These are phyloP conservation scores for Nicotiana undulata DNA, from an alignment of 257 asterid species.

Conservation along the genomic window DNA sequence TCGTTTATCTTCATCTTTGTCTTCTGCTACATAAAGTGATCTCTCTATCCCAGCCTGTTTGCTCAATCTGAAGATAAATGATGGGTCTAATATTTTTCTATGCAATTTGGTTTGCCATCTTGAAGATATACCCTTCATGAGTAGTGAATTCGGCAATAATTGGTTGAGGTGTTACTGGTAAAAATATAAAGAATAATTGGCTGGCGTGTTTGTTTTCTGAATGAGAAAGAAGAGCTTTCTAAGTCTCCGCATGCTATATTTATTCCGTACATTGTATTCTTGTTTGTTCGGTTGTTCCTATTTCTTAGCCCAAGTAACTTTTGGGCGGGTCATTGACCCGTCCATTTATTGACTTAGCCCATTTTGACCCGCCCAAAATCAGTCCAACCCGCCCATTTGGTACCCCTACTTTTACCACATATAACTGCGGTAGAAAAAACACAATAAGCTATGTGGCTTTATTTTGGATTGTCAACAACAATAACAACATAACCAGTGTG, in stretches of 20 bases:
- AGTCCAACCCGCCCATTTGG: too few species aligned
- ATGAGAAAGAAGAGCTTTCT: neutral
- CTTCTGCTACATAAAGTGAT: neutral
- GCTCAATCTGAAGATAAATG: too few species aligned
- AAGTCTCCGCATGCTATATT: neutral
- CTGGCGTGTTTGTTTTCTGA: neutral
- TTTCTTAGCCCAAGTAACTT: too few species aligned
- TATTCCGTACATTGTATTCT: neutral
- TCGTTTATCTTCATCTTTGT: neutral
- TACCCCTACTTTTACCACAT: too few species aligned
- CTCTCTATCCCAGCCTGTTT: neutral
- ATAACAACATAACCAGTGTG: too few species aligned
- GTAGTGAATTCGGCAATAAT: neutral
- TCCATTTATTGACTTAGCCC: too few species aligned
- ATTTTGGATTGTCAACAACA: neutral
- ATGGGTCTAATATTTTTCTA: too few species aligned
- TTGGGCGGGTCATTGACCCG: too few species aligned
- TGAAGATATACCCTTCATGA: neutral
- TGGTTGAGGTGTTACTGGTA: neutral
- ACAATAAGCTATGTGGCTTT: neutral
- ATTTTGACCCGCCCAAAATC: too few species aligned
- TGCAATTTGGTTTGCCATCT: neutral
- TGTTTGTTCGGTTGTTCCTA: too few species aligned
- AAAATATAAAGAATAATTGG: neutral
- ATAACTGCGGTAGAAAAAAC: neutral